These are phyloP conservation scores for Plasmodium cynomolgi DNA, from an alignment of 169 alveolate genomes.

Conservation along the genomic window DNA sequence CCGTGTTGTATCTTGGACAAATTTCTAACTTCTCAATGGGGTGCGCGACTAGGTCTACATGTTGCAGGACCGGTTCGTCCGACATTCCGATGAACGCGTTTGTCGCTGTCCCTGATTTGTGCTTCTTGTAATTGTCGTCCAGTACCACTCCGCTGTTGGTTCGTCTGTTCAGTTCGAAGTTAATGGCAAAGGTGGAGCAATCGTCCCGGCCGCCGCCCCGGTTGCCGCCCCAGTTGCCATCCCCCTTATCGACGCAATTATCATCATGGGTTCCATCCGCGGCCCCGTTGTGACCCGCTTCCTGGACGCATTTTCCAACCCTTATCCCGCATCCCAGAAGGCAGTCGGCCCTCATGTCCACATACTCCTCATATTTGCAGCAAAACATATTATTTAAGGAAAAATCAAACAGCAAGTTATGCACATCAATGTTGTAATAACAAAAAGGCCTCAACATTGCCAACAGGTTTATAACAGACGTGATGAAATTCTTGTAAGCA, in stretches of 20 bases:
- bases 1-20: constrained; percentile 61
- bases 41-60: constrained; percentile 16
- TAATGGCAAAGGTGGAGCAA: background rate
- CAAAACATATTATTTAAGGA: constrained; percentile 43
- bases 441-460: constrained; percentile 32
- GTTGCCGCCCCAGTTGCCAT: too few relatives aligned
- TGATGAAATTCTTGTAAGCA: constrained; percentile 44
- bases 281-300: background rate
- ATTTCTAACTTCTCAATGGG: constrained; percentile 26
- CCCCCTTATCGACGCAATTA: background rate
- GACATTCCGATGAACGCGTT: background rate
- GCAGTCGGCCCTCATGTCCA: background rate
- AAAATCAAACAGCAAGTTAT: constrained; percentile 46
- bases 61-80: background rate
- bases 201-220: background rate
- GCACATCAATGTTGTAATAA: constrained; percentile 64
- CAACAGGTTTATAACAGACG: constrained; percentile 13
- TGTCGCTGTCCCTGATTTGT: background rate
- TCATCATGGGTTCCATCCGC: background rate
- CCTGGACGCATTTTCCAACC: background rate
- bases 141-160: background rate
- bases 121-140: background rate
- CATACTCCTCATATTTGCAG: constrained; percentile 56
- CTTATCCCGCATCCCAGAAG: background rate
- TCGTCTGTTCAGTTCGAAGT: background rate